phyloP scores from a whole-genome alignment of 176 grass and related monocot species.

The Triticum aestivum region IWGSC_CS_RefSeq_v2.1 NC_057800.1:547117941-547118440 shows the following conservation, averaged over 20 bases:
- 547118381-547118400: constrained; percentile 41
- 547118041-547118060: constrained; percentile 70
- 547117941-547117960: constrained; percentile 89
- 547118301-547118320: constrained; percentile 93
- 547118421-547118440: constrained; percentile 35
- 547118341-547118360: constrained; percentile 61
- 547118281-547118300: constrained; percentile 95
- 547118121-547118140: constrained; percentile 83
- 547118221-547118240: constrained; percentile 90
- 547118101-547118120: constrained; percentile 84
- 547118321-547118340: constrained; percentile 81
- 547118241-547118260: constrained; percentile 90
- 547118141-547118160: constrained; percentile 87
- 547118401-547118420: constrained; percentile 56
- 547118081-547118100: constrained; percentile 53
- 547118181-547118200: constrained; percentile 86
- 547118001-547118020: constrained; percentile 69
- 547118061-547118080: constrained; percentile 58
- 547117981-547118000: constrained; percentile 69
- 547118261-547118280: constrained; percentile 87
- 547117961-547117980: constrained; percentile 76
- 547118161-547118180: constrained; percentile 90
- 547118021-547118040: constrained; percentile 81
- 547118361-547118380: constrained; percentile 44
- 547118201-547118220: constrained; percentile 91